These are phyloP conservation scores for Xerocomus potaroensis DNA, from an alignment of 768 basidiomycete genomes.

Conservation along the genomic window DNA sequence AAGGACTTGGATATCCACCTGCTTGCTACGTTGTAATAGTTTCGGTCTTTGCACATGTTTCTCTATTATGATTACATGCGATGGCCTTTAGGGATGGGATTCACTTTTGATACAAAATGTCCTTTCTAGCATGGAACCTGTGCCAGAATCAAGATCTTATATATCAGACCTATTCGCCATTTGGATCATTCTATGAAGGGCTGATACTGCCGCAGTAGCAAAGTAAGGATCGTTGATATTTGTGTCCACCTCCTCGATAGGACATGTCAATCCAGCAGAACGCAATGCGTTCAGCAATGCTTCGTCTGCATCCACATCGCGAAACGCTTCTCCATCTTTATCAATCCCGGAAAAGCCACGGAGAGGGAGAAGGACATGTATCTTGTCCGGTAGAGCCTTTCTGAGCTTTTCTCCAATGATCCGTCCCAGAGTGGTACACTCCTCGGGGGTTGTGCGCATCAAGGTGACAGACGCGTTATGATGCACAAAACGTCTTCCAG, in stretches of 20 bases:
- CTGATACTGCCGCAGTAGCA: slow-evolving; percentile 9
- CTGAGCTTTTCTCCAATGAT: slow-evolving; percentile 20
- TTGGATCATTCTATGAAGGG: slow-evolving; percentile 19
- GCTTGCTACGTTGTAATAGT: slow-evolving; percentile 51
- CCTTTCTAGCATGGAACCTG: not conserved
- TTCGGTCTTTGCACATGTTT: slow-evolving; percentile 9
- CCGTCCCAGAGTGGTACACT: slow-evolving; percentile 21
- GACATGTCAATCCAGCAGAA: slow-evolving; percentile 13
- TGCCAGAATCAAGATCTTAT: not conserved
- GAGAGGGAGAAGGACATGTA: slow-evolving; percentile 23
- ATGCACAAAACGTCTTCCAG: slow-evolving; percentile 11
- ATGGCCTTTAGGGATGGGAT: slow-evolving; percentile 7
- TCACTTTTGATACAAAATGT: not conserved
- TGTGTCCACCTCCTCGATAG: slow-evolving; percentile 20
- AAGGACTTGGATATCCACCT: slow-evolving; percentile 52
- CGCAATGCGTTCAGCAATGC: slow-evolving; percentile 17
- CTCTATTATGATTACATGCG: slow-evolving; percentile 11
- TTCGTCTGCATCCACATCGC: slow-evolving; percentile 22
- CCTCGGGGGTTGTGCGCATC: slow-evolving; percentile 28
- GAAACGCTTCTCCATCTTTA: slow-evolving; percentile 19
- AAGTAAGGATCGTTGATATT: slow-evolving; percentile 27
- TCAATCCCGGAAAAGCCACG: slow-evolving; percentile 27
- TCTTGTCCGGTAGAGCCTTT: slow-evolving; percentile 10
- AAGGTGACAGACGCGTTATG: slow-evolving; percentile 29
- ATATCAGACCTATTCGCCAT: not conserved